Base-by-base conservation (phyloP, 2,329 filamentous ascomycete genomes). In the Aspergillus sp. region DNA sequence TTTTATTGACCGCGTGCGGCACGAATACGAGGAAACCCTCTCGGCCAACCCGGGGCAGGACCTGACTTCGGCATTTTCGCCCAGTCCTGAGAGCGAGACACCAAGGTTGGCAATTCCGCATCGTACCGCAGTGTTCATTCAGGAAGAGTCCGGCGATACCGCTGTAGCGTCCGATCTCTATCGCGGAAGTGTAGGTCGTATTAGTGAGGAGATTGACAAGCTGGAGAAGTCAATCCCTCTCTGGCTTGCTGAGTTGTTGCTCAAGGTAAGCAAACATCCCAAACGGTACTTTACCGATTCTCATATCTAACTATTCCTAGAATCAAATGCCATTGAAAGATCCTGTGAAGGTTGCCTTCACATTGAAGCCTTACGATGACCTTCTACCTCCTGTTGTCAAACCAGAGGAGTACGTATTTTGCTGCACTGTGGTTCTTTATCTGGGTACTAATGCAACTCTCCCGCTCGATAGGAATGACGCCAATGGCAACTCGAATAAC, bases 291-390 rank as follows among this genome's bases (percentile, higher is more conserved):
- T 35, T 16, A 4, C 33, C 4, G 14, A 10, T 30, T 45, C 30
- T 16, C 42, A 7, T 50, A 52, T 53, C 45, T 60, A 53, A 50
- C 22, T 42, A 51, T 53, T 61, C 43, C 53, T 46, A 90, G 78
- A 96, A 96, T 68, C 81, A 84, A 67, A 83, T 90, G 8, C 90
- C 91, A 0, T 74, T 80, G 53, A 97, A 97, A 75, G 94, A 97
- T n/a, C 86, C 92, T 1, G 84, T 93, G 61, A 99, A 99, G 78
- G 86, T 97, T n/a, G 92, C 90, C 3, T 99, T 99, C 65, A 82
- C 96, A 14, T 79, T 99, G 20, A 84, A 94, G 61, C 92, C 94
- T 0, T 91, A 83, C 75, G 81, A 89, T 62, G 86, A 90, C 59
- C 74, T 81, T 22, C 76, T 97, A 48, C 90, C 91, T 0, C 82